These are phyloP conservation scores for Emmonsiellopsis sp. DNA, from an alignment of 2,329 filamentous ascomycete genomes.

Conservation along the genomic window DNA sequence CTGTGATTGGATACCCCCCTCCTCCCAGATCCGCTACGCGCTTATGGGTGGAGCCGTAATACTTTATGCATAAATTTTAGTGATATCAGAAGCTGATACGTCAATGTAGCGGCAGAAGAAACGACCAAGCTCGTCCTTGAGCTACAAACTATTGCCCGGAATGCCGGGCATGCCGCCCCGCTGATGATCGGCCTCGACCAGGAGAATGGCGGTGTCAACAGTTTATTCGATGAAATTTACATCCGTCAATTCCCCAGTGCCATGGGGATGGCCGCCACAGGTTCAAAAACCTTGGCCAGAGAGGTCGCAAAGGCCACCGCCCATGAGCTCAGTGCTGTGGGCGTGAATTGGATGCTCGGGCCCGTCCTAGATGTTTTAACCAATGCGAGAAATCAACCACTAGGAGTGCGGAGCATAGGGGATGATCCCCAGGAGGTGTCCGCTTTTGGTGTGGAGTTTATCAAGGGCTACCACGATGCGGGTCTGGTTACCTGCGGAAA, in stretches of 20 bases:
- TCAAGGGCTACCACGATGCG: slow-evolving; percentile 88
- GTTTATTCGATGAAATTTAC: slow-evolving; percentile 88
- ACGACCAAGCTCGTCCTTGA: slow-evolving; percentile 82
- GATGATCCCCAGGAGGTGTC: slow-evolving; percentile 95
- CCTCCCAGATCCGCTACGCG: background rate
- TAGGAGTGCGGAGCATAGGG: slow-evolving; percentile 80
- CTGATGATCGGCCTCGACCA: slow-evolving; percentile 88
- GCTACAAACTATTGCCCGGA: slow-evolving; percentile 81
- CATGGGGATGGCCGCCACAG: slow-evolving; percentile 92
- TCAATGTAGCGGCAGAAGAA: slow-evolving; percentile 68
- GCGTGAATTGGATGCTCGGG: slow-evolving; percentile 91
- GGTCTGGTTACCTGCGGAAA: slow-evolving; percentile 86
- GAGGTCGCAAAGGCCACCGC: slow-evolving; percentile 88
- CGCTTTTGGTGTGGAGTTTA: slow-evolving; percentile 79
- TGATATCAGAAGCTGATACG: slow-evolving; percentile 21
- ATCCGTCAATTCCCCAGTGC: slow-evolving; percentile 94
- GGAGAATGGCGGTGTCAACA: slow-evolving; percentile 97
- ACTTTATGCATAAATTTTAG: background rate
- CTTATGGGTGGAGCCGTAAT: background rate
- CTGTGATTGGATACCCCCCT: background rate
- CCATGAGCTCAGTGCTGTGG: slow-evolving; percentile 82
- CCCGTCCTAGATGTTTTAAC: slow-evolving; percentile 90
- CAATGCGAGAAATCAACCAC: slow-evolving; percentile 80
- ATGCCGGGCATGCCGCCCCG: slow-evolving; percentile 82
- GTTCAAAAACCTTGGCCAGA: slow-evolving; percentile 74